Evolutionary conservation across 768 basidiomycete genomes (phyloP).

Genomic region (Rhodocollybia butyracea): DNA sequence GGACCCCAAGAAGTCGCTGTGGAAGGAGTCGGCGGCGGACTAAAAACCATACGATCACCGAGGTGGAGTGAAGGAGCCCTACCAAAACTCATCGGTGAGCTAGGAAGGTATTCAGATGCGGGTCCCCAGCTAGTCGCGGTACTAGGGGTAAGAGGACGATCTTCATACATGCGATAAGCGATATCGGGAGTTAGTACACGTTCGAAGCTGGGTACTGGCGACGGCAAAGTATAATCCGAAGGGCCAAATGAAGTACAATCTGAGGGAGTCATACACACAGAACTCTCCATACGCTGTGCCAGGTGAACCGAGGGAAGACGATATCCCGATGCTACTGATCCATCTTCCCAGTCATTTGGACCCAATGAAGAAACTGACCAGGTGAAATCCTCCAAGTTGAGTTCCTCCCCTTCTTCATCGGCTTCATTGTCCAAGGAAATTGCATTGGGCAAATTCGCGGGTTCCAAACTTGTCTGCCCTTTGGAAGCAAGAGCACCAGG

Average conservation of each 20-base stretch:
- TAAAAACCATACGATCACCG: conserved; percentile 30
- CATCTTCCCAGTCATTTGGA: conserved; percentile 46
- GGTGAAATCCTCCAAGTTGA: conserved; percentile 61
- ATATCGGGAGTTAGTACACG: conserved; percentile 57
- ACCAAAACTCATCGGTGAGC: conserved; percentile 17
- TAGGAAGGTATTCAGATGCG: conserved; percentile 27
- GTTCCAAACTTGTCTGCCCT: conserved; percentile 49
- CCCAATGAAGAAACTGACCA: conserved; percentile 72
- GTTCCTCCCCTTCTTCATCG: conserved; percentile 31
- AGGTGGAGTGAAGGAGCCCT: conserved; percentile 37
- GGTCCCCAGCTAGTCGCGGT: conserved; percentile 49
- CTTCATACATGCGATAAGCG: conserved; percentile 51
- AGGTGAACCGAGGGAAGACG: conserved; percentile 54
- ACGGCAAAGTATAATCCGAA: conserved; percentile 43
- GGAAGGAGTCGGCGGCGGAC: conserved; percentile 38
- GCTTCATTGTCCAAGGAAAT: conserved; percentile 28
- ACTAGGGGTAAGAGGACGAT: conserved; percentile 47
- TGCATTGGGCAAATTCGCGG: conserved; percentile 47
- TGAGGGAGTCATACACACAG: conserved; percentile 53
- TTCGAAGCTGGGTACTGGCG: conserved; percentile 29
- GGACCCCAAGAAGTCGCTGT: conserved; percentile 52
- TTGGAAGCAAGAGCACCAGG: conserved; percentile 45
- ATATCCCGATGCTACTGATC: conserved; percentile 30
- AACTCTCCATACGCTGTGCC: conserved; percentile 50
- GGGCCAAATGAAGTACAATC: conserved; percentile 55